Evolutionary conservation across 2,329 filamentous ascomycete species (phyloP).

Genomic region (Alternaria sp.): DNA sequence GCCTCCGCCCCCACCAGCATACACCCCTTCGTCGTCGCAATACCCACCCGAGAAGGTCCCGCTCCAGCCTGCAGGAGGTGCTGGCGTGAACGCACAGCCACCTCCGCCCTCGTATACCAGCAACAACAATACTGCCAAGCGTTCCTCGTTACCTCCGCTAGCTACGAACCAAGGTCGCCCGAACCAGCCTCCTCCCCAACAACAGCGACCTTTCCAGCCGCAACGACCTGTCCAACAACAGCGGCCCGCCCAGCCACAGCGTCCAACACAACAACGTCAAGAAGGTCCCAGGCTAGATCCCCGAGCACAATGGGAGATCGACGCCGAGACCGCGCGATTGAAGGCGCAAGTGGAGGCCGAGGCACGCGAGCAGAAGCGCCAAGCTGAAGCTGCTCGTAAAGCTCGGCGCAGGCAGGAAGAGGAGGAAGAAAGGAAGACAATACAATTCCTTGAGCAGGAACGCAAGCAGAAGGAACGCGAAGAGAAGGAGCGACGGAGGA

Average conservation of each 20-base stretch:
- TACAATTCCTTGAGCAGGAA: conserved; percentile 46
- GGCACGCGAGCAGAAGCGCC: conserved; percentile 57
- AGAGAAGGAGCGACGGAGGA: conserved; percentile 67
- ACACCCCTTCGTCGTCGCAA: conserved; percentile 29
- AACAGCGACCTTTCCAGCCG: conserved; percentile 3
- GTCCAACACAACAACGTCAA: conserved; percentile 20
- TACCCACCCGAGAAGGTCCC: conserved; percentile 33
- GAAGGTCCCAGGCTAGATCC: conserved; percentile 53
- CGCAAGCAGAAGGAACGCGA: conserved; percentile 69
- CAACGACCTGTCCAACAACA: conserved; percentile 14
- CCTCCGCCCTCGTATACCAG: conserved; percentile 25
- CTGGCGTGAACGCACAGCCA: conserved; percentile 26
- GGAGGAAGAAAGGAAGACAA: conserved; percentile 56
- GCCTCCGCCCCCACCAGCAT: conserved; percentile 37
- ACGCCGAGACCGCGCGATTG: conserved; percentile 59
- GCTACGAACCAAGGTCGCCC: conserved; percentile 33
- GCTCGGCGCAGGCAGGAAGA: conserved; percentile 68
- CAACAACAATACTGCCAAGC: conserved; percentile 31
- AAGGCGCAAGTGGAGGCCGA: conserved; percentile 55
- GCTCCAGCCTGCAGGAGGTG: conserved; percentile 22
- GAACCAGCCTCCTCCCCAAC: conserved; percentile 12
- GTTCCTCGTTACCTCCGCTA: conserved; percentile 41
- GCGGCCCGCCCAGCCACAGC: conserved; percentile 11
- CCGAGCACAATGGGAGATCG: conserved; percentile 61
- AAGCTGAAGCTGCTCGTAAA: conserved; percentile 54